Conservation (phyloP, 192 early-diverging fungal genomes). For the Entomortierella beljakovae region DNA sequence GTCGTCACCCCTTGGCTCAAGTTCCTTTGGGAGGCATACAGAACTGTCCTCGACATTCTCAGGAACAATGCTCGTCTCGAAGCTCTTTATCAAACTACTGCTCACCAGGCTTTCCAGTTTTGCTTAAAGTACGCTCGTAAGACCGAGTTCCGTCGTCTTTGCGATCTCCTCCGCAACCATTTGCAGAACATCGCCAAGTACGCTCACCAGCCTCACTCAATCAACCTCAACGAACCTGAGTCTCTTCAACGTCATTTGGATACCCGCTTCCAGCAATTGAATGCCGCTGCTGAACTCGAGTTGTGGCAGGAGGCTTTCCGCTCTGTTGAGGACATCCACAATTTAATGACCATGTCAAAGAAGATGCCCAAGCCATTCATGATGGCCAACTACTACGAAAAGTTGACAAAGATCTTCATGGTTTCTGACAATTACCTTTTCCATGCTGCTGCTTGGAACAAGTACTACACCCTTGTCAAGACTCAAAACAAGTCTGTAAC, state of each 20-base stretch:
- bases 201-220: slow-evolving; percentile 89
- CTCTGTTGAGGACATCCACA: slow-evolving; percentile 97
- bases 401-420: slow-evolving; percentile 96
- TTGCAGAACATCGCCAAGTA: slow-evolving; percentile 92
- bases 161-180: slow-evolving; percentile 96
- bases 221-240: slow-evolving; percentile 96
- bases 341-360: slow-evolving; percentile 90
- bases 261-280: slow-evolving; percentile 95
- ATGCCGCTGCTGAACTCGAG: slow-evolving; percentile 96
- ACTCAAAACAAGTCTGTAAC: slow-evolving; percentile 82
- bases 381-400: slow-evolving; percentile 99
- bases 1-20: slow-evolving; percentile 99
- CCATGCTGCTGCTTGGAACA: slow-evolving; percentile 97
- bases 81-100: slow-evolving; percentile 89
- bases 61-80: slow-evolving; percentile 97
- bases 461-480: slow-evolving; percentile 83
- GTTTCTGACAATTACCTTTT: slow-evolving; percentile 98
- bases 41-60: slow-evolving; percentile 96
- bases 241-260: slow-evolving; percentile 97
- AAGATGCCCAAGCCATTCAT: slow-evolving; percentile 92
- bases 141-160: slow-evolving; percentile 98
- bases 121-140: slow-evolving; percentile 95
- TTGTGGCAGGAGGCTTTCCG: slow-evolving; percentile 99
- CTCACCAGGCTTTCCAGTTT: slow-evolving; percentile 95
- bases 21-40: slow-evolving; percentile 99